Conservation (phyloP, 2,329 filamentous ascomycete genomes). For the Neofusicoccum laricinum region DNA sequence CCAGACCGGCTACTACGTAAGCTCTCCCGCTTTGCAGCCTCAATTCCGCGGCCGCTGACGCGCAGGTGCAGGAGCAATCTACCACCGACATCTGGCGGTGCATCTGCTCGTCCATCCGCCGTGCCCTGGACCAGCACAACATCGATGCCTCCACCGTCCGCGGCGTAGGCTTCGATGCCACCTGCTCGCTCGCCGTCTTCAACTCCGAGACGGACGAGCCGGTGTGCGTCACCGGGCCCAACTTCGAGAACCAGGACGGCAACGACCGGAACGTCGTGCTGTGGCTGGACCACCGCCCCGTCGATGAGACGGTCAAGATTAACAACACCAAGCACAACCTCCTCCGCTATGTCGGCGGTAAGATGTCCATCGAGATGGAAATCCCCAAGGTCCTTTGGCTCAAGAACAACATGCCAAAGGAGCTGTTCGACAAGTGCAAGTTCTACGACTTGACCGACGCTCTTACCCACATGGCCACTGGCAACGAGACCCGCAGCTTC, state of each 20-base stretch:
- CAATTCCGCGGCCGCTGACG: slow-evolving; percentile 13
- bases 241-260: slow-evolving; percentile 71
- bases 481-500: slow-evolving; percentile 86
- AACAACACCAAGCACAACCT: slow-evolving; percentile 91
- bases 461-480: slow-evolving; percentile 89
- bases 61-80: slow-evolving; percentile 75
- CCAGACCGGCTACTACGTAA: slow-evolving; percentile 54
- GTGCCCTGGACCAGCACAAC: slow-evolving; percentile 76
- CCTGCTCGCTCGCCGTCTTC: slow-evolving; percentile 95
- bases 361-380: slow-evolving; percentile 99
- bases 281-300: slow-evolving; percentile 93
- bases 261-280: slow-evolving; percentile 93
- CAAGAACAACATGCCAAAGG: slow-evolving; percentile 95
- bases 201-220: slow-evolving; percentile 85
- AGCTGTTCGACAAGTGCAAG: slow-evolving; percentile 88
- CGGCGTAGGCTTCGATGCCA: slow-evolving; percentile 95
- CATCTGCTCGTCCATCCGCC: slow-evolving; percentile 84
- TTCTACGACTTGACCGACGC: slow-evolving; percentile 96
- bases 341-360: slow-evolving; percentile 91
- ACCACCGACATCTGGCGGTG: slow-evolving; percentile 95
- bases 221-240: slow-evolving; percentile 81
- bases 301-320: slow-evolving; percentile 88
- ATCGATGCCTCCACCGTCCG: slow-evolving; percentile 73
- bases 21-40: slow-evolving; percentile 8
- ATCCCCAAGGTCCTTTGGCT: slow-evolving; percentile 98